These are phyloP conservation scores for Butyriboletus loyo DNA, from an alignment of 768 basidiomycete genomes.

Conservation along the genomic window DNA sequence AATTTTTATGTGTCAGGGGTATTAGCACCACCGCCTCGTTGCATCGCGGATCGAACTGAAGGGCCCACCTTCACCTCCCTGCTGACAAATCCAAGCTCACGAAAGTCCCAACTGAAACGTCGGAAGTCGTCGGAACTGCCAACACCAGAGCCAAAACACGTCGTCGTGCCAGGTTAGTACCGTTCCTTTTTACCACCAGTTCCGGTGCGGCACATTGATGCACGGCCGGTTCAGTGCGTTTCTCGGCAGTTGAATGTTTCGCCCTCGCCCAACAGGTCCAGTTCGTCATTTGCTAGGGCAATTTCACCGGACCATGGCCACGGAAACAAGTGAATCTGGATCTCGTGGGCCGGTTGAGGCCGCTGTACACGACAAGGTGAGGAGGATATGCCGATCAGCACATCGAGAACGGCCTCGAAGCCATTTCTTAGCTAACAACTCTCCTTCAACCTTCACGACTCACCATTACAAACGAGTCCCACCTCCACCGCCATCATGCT, in stretches of 20 bases:
- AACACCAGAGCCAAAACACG: conserved; percentile 1
- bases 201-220: conserved; percentile 23
- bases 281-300: conserved; percentile 18
- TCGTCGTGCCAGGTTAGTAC: conserved; percentile 6
- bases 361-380: conserved; percentile 61
- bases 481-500: conserved; percentile 81
- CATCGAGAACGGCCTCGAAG: conserved; percentile 21
- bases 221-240: conserved; percentile 6
- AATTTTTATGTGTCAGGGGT: not conserved
- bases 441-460: conserved; percentile 62
- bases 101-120: not conserved
- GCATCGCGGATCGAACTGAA: conserved; percentile 1
- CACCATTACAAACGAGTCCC: conserved; percentile 76
- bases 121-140: not conserved
- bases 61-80: too few relatives aligned
- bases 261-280: conserved; percentile 18
- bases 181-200: conserved; percentile 9
- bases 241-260: conserved; percentile 24
- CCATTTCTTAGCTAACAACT: conserved; percentile 50
- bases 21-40: conserved; percentile 17
- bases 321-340: conserved; percentile 21
- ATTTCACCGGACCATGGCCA: conserved; percentile 29
- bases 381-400: conserved; percentile 20
- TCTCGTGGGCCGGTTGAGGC: conserved; percentile 50
- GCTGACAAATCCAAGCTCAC: conserved; percentile 18